Evolutionary conservation across 768 basidiomycete species (phyloP), one percentile per base, ranked within the genome.

Genomic region (Suillus plorans): DNA sequence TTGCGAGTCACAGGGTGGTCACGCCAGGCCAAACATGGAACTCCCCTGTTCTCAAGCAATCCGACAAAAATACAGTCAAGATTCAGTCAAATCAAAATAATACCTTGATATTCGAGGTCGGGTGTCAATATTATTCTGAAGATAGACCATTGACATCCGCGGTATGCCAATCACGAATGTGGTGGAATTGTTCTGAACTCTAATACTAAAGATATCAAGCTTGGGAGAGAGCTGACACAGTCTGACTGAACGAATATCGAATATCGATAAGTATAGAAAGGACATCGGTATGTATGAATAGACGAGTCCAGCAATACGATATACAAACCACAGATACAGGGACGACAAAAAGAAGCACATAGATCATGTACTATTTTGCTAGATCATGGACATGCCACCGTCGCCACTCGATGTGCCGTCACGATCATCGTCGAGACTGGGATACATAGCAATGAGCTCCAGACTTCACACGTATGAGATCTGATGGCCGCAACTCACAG

Each of bases 401-500:
- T 85, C 86, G 37, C 82, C 83, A 68, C 81, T 86, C 18, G 87
- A 84, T 20, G 81, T 80, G 13, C 82, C 87, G 69, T 91, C 89
- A 69, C 86, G 77, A 73, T 89, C 89, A 71, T 90, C 89, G 75
- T 90, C 87, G 75, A 90, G 79, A 74, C 87, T 88, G 67, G 34
- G 64, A 37, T 61, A 58, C 62, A 62, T 25, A 41, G 60, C 64
- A 67, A 71, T 65, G 20, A 64, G 63, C 25, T 64, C 63, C 22
- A 62, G 47, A 61, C 22, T 64, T 64, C 22, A 68, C 28, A 62
- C 47, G 50, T n/a, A 41, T 20, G 52, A n/a, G 52, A 5, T 2
- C 34, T n/a, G 13, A 41, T 41, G 5, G 45, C 52, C 41, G 44
- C 41, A 57, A 84, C 85, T 72, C 69, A 91, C 89, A 92, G 77